phyloP scores from a whole-genome alignment of 2,329 filamentous ascomycete genomes.

The Arthroderma uncinatum region DNA sequence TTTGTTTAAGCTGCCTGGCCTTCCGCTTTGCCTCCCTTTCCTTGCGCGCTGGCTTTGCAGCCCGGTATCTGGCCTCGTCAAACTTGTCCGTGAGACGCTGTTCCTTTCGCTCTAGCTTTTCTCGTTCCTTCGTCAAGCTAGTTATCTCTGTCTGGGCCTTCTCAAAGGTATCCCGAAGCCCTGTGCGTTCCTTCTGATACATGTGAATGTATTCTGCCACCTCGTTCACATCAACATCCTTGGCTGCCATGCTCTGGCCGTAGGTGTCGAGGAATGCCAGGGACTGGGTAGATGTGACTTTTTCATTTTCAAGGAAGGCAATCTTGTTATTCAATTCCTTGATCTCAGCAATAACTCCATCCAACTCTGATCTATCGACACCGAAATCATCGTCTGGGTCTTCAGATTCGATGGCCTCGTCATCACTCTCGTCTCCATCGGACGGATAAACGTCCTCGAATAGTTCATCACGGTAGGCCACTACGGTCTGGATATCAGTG shows the following conservation, averaged over 20 bases:
- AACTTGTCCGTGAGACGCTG: slow-evolving; percentile 13
- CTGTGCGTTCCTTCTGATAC: slow-evolving; percentile 25
- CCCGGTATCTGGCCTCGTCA: slow-evolving; percentile 15
- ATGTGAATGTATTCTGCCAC: slow-evolving; percentile 26
- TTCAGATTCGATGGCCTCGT: slow-evolving; percentile 23
- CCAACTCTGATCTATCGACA: slow-evolving; percentile 15
- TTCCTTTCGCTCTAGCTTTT: slow-evolving; percentile 20
- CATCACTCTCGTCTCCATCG: slow-evolving; percentile 15
- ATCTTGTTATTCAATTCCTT: slow-evolving; percentile 25
- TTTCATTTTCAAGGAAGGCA: slow-evolving; percentile 20
- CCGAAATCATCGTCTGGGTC: slow-evolving; percentile 13
- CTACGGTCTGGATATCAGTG: slow-evolving; percentile 51
- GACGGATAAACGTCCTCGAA: slow-evolving; percentile 45
- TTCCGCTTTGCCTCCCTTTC: slow-evolving; percentile 20
- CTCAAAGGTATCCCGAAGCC: slow-evolving; percentile 19
- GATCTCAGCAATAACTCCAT: slow-evolving; percentile 22
- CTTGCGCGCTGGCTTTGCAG: slow-evolving; percentile 20
- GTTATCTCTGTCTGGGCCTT: slow-evolving; percentile 19
- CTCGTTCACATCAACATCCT: slow-evolving; percentile 23
- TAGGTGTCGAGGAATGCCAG: slow-evolving; percentile 27
- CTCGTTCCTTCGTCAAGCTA: slow-evolving; percentile 21
- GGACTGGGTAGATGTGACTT: slow-evolving; percentile 18
- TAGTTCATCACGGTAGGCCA: slow-evolving; percentile 44
- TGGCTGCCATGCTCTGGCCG: slow-evolving; percentile 21
- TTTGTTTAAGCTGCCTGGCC: slow-evolving; percentile 20